phyloP scores from a whole-genome alignment of 371 early-diverging fungal genomes.

The Mortierella sp. region DNA sequence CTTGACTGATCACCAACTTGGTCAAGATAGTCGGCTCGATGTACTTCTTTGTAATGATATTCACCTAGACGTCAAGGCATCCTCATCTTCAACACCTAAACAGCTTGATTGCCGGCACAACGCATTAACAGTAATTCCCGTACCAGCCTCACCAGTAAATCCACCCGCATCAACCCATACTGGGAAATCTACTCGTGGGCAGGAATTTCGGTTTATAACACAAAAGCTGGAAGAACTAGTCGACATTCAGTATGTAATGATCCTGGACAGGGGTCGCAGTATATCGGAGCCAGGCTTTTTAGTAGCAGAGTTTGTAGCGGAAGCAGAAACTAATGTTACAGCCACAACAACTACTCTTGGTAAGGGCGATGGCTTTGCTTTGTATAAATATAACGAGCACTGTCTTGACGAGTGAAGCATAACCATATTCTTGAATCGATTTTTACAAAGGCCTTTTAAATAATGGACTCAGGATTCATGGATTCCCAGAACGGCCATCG shows the following conservation, averaged over 20 bases:
- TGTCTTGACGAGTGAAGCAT: no score
- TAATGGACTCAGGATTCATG: constrained; percentile 52
- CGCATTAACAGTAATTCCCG: constrained; percentile 29
- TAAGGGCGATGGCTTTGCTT: constrained; percentile 20
- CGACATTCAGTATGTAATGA: constrained; percentile 57
- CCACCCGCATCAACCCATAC: not conserved
- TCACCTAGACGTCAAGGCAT: constrained; percentile 7
- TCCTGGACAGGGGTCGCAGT: constrained; percentile 58
- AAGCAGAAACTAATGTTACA: constrained; percentile 43
- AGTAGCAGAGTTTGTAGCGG: constrained; percentile 65
- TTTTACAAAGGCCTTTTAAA: constrained; percentile 37
- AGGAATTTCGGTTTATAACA: constrained; percentile 37
- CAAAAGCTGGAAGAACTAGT: constrained; percentile 25
- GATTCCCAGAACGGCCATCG: constrained; percentile 52
- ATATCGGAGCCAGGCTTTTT: constrained; percentile 60
- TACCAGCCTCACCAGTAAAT: constrained; percentile 35
- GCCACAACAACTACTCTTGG: constrained; percentile 64
- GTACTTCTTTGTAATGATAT: constrained; percentile 61
- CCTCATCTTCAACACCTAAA: constrained; percentile 6
- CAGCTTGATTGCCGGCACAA: constrained; percentile 21
- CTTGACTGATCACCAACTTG: constrained; percentile 61
- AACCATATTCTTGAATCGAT: not conserved
- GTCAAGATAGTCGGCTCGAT: constrained; percentile 56
- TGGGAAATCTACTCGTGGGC: constrained; percentile 7
- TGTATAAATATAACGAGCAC: not conserved